Conservation (phyloP, 352 stramenopile genomes). For the Phytophthora sansomeana region DNA sequence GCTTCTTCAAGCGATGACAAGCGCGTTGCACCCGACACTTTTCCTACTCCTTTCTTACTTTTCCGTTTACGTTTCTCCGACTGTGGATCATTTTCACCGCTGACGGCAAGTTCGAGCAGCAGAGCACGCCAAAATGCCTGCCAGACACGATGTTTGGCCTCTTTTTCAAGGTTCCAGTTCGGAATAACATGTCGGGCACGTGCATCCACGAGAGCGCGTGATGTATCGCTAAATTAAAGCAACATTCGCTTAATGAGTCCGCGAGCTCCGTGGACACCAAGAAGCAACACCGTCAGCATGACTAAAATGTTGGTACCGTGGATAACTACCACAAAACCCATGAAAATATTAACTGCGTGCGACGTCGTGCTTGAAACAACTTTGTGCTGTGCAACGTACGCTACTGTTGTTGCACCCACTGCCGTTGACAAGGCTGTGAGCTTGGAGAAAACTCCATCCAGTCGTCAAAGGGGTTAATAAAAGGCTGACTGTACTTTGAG, state of each 20-base stretch:
- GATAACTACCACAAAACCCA: conserved; percentile 42
- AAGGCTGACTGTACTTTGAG: conserved; percentile 42
- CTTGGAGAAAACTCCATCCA: conserved; percentile 52
- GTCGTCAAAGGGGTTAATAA: conserved; percentile 52
- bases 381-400: conserved; percentile 6
- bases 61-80: conserved; percentile 1
- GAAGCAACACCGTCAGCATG: conserved; percentile 43
- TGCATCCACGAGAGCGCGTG: conserved; percentile 36
- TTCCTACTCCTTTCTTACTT: neutral
- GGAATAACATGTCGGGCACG: conserved; percentile 33
- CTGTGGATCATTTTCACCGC: neutral
- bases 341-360: neutral
- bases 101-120: conserved; percentile 34
- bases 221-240: conserved; percentile 54
- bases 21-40: too few species aligned
- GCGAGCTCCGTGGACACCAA: conserved; percentile 36
- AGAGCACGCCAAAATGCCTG: conserved; percentile 54
- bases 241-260: conserved; percentile 44
- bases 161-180: conserved; percentile 51
- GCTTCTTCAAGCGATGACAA: conserved; percentile 32
- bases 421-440: conserved; percentile 40
- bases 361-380: neutral
- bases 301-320: conserved; percentile 46
- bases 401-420: conserved; percentile 32
- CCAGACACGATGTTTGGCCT: conserved; percentile 57